Evolutionary conservation across 2,329 filamentous ascomycete genomes (phyloP).

Genomic region (Hypoxylon sp.): DNA sequence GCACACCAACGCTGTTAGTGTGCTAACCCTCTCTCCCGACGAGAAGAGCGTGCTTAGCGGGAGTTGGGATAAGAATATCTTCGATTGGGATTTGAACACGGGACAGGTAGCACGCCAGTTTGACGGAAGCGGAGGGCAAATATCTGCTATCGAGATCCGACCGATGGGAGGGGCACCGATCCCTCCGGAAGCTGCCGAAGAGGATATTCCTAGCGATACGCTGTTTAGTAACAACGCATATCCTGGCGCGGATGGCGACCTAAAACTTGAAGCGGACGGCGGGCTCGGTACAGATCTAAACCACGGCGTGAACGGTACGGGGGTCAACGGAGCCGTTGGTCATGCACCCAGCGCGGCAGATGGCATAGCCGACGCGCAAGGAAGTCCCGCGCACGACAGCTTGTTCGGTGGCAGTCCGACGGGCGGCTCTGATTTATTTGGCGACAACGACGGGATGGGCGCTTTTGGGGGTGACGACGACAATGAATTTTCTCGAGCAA

Average conservation of each 20-base stretch:
- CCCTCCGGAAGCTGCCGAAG: conserved; percentile 77
- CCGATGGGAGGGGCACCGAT: conserved; percentile 82
- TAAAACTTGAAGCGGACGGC: conserved; percentile 56
- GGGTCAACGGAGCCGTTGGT: conserved; percentile 53
- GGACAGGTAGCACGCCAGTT: conserved; percentile 83
- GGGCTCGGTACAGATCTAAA: conserved; percentile 55
- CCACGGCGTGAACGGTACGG: conserved; percentile 54
- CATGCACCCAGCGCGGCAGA: conserved; percentile 56
- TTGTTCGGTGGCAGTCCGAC: conserved; percentile 83
- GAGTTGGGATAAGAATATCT: conserved; percentile 94
- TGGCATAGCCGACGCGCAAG: conserved; percentile 70
- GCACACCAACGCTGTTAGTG: conserved; percentile 93
- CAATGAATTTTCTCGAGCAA: conserved; percentile 82
- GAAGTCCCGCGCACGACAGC: conserved; percentile 80
- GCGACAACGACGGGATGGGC: conserved; percentile 76
- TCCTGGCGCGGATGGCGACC: conserved; percentile 69
- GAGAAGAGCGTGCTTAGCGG: conserved; percentile 91
- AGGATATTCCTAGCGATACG: conserved; percentile 73
- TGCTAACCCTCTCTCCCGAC: conserved; percentile 84
- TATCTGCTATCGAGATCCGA: conserved; percentile 88
- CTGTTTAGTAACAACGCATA: conserved; percentile 82
- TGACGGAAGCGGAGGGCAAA: conserved; percentile 83
- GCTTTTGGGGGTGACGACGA: conserved; percentile 88
- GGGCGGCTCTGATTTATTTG: conserved; percentile 85
- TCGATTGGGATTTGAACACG: conserved; percentile 95